These are phyloP conservation scores for Ceratobasidium sp. DNA, from an alignment of 1,284 basidiomycete species.

Conservation along the genomic window DNA sequence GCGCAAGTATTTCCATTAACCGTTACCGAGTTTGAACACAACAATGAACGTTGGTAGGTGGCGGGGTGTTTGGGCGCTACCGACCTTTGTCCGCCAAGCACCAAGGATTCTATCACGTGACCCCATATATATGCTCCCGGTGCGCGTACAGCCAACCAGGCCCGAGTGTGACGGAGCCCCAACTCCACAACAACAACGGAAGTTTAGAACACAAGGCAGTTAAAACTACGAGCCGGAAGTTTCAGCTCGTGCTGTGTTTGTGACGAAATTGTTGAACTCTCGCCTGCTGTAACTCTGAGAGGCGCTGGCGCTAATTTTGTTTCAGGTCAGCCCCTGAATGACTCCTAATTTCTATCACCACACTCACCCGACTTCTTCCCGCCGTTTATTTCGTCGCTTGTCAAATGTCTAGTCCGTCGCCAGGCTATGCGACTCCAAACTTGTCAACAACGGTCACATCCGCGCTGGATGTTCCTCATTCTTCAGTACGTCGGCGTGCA, in stretches of 20 bases:
- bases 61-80: slow-evolving; percentile 30
- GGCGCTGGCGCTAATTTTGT: neutral
- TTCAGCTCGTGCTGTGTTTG: neutral
- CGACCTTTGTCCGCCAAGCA: slow-evolving; percentile 41
- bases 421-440: neutral
- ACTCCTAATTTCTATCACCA: neutral
- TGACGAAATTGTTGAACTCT: neutral
- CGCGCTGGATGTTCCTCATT: slow-evolving; percentile 19
- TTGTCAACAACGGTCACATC: slow-evolving; percentile 11
- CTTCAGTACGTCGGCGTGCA: slow-evolving; percentile 36
- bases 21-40: slow-evolving; percentile 19
- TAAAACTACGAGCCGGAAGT: neutral
- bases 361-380: slow-evolving; percentile 12
- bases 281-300: no score
- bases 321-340: slow-evolving; percentile 35
- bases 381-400: neutral
- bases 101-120: slow-evolving; percentile 39
- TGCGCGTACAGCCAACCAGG: neutral
- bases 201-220: neutral
- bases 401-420: slow-evolving; percentile 31
- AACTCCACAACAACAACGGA: slow-evolving; percentile 28
- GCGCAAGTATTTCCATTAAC: slow-evolving; percentile 13
- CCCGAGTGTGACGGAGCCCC: slow-evolving; percentile 11
- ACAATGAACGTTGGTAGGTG: slow-evolving; percentile 18
- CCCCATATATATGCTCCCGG: slow-evolving; percentile 30